These are phyloP conservation scores for Apiospora pterosperma DNA, from an alignment of 2,329 filamentous ascomycete species.

Conservation along the genomic window DNA sequence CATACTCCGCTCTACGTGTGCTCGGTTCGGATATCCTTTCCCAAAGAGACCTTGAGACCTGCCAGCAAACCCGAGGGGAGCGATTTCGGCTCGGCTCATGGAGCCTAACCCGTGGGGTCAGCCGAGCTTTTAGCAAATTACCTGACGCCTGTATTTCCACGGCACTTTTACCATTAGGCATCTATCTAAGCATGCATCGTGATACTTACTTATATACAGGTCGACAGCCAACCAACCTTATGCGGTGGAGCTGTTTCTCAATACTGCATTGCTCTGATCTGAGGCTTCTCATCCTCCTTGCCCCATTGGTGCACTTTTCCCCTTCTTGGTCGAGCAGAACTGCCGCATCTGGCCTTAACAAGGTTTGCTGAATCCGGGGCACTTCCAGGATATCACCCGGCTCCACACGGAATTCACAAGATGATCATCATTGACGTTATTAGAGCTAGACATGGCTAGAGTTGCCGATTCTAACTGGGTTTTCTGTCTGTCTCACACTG, in stretches of 20 bases:
- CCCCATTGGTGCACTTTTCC: background rate
- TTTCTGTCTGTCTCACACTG: background rate
- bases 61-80: background rate
- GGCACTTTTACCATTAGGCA: background rate
- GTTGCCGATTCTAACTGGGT: background rate
- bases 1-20: background rate
- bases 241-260: background rate
- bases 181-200: background rate
- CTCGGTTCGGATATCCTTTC: background rate
- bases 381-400: background rate
- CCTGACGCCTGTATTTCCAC: background rate
- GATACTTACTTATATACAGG: no score
- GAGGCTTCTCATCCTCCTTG: background rate
- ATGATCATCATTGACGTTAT: background rate
- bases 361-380: background rate
- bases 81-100: background rate
- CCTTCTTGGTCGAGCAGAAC: background rate
- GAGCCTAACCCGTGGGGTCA: background rate
- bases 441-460: background rate
- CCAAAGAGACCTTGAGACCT: background rate
- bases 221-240: no score
- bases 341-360: background rate
- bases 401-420: background rate
- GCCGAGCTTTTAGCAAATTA: background rate
- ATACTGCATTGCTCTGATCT: background rate